These are phyloP conservation scores for Fusarium marasasianum DNA, from an alignment of 2,329 filamentous ascomycete species.

Conservation along the genomic window DNA sequence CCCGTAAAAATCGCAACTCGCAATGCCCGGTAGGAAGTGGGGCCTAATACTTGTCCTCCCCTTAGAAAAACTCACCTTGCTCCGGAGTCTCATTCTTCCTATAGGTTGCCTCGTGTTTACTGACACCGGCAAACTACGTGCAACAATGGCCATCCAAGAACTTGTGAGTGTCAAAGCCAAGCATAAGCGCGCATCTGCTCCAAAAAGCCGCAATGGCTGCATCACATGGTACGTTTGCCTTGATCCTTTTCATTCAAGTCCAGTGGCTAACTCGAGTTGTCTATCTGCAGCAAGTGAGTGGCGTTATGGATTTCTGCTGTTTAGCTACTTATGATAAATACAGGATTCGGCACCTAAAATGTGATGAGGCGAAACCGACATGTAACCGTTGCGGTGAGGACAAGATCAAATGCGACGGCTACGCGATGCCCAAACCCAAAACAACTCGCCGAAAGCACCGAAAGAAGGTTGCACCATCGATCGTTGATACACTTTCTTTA, in stretches of 20 bases:
- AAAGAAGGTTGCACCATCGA: not conserved
- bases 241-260: too few species aligned
- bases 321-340: too few species aligned
- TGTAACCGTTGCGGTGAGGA: not conserved
- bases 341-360: not conserved
- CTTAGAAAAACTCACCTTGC: not conserved
- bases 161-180: not conserved
- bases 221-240: not conserved
- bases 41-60: accelerated
- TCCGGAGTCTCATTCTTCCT: too few species aligned
- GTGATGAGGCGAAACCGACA: not conserved
- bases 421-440: not conserved
- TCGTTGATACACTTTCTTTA: not conserved
- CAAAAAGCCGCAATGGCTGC: not conserved
- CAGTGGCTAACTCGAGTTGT: not conserved
- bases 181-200: not conserved
- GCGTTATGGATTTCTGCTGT: too few species aligned
- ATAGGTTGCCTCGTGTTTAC: not conserved
- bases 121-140: not conserved
- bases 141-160: not conserved
- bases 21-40: not conserved
- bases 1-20: not conserved
- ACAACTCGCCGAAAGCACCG: not conserved
- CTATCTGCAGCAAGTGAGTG: not conserved
- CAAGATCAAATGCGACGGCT: not conserved